A percentile compares a stretch with the other conserved stretches of the same genome.
Conservation (phyloP, 345 rosid genomes). For the Lepidium sativum region DNA sequence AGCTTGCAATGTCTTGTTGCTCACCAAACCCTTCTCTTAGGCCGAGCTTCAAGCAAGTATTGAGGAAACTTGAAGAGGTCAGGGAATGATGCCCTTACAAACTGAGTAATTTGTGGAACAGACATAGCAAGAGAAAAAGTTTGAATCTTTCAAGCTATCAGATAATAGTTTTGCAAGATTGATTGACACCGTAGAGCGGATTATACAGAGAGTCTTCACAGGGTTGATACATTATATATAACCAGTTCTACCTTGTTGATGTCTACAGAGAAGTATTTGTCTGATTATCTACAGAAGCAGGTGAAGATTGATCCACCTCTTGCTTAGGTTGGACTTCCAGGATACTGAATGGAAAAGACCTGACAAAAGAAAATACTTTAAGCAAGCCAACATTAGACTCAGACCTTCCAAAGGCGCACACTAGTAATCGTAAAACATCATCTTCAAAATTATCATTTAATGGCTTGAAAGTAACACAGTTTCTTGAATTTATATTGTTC, state of each 20-base stretch:
- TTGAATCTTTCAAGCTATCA: background rate
- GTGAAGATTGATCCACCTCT: background rate
- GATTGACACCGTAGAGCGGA: background rate
- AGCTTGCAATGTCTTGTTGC: slow-evolving; percentile 76
- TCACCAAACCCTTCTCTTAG: slow-evolving; percentile 74
- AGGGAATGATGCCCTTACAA: slow-evolving; percentile 27
- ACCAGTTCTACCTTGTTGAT: slow-evolving; percentile 1
- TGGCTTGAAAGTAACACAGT: background rate
- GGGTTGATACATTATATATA: background rate
- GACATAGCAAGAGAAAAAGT: background rate
- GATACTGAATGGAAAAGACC: background rate
- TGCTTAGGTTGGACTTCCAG: background rate
- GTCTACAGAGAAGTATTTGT: background rate
- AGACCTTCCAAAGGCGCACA: background rate
- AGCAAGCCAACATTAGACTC: background rate
- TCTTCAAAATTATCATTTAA: background rate
- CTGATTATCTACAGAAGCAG: background rate
- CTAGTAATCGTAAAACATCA: background rate
- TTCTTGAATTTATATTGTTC: slow-evolving; percentile 14
- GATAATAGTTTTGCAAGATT: background rate
- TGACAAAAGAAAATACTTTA: background rate
- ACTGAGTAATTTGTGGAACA: background rate
- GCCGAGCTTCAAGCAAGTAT: slow-evolving; percentile 55
- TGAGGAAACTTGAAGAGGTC: slow-evolving; percentile 58
- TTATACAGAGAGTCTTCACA: background rate